Evolutionary conservation across 2,329 filamentous ascomycete species (phyloP).

Genomic region (Epichloe scottii): DNA sequence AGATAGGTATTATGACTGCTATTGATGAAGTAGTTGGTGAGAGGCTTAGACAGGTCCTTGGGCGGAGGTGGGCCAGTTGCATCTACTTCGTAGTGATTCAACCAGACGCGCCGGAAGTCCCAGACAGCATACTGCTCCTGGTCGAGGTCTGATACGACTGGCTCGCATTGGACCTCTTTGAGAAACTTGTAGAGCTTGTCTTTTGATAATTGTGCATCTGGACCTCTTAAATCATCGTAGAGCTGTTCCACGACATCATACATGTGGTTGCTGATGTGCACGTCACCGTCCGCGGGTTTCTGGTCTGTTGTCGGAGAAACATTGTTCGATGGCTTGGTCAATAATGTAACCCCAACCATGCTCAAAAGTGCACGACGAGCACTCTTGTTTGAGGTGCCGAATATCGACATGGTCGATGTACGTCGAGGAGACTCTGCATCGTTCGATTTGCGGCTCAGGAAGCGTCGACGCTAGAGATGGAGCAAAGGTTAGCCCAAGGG

Average conservation of each 20-base stretch:
- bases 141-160: constrained; percentile 17
- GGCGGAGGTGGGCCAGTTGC: constrained; percentile 31
- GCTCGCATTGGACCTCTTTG: constrained; percentile 34
- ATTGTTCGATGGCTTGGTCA: constrained; percentile 12
- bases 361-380: constrained; percentile 17
- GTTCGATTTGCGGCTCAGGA: constrained; percentile 5
- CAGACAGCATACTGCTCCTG: constrained; percentile 31
- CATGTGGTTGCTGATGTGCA: constrained; percentile 36
- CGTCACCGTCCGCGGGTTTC: constrained; percentile 13
- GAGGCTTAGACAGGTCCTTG: constrained; percentile 51
- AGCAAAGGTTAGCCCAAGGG: constrained; percentile 4
- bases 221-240: constrained; percentile 32
- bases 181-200: constrained; percentile 37
- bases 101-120: constrained; percentile 39
- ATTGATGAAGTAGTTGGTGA: constrained; percentile 87
- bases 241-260: constrained; percentile 34
- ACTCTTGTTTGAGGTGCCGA: constrained; percentile 22
- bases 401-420: constrained; percentile 26
- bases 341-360: constrained; percentile 22
- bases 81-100: constrained; percentile 28
- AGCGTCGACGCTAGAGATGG: constrained; percentile 8
- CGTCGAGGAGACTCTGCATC: constrained; percentile 16
- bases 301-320: constrained; percentile 14
- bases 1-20: constrained; percentile 94
- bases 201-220: constrained; percentile 16